Evolutionary conservation across 306 rosid genomes (phyloP).

Genomic region (Senna siamea): DNA sequence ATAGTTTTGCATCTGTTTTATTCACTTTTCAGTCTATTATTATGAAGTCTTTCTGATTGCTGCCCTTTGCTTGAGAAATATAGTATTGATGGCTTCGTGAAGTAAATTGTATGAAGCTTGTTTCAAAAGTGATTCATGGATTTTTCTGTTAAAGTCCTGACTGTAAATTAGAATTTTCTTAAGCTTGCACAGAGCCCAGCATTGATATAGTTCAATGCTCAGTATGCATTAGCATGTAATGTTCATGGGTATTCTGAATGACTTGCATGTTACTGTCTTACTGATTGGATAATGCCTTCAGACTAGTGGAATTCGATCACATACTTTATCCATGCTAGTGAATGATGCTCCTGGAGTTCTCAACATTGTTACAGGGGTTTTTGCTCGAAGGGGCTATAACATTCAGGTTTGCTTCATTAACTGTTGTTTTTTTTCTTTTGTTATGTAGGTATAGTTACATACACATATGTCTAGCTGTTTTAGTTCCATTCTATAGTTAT

Average conservation of each 20-base stretch:
- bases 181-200: constrained; percentile 30
- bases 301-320: constrained; percentile 78
- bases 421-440: not conserved
- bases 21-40: no score
- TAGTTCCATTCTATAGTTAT: constrained; percentile 28
- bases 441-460: constrained; percentile 2
- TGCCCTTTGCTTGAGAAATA: not conserved
- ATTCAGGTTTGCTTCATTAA: constrained; percentile 64
- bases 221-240: constrained; percentile 22
- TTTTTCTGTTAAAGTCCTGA: constrained; percentile 13
- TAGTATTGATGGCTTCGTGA: constrained; percentile 13
- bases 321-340: constrained; percentile 85
- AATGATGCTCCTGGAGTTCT: constrained; percentile 84
- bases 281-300: constrained; percentile 47
- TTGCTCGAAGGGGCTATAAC: constrained; percentile 86
- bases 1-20: no score
- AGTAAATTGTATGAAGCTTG: constrained; percentile 19
- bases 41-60: no score
- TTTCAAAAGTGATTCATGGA: constrained; percentile 13
- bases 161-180: constrained; percentile 17
- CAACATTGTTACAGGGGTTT: constrained; percentile 75
- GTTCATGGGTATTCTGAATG: constrained; percentile 33
- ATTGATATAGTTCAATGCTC: constrained; percentile 9
- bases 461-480: constrained; percentile 1
- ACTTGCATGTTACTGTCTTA: constrained; percentile 33